phyloP scores from a whole-genome alignment of 2,329 filamentous ascomycete species.

The Colletotrichum cuscutae region DNA sequence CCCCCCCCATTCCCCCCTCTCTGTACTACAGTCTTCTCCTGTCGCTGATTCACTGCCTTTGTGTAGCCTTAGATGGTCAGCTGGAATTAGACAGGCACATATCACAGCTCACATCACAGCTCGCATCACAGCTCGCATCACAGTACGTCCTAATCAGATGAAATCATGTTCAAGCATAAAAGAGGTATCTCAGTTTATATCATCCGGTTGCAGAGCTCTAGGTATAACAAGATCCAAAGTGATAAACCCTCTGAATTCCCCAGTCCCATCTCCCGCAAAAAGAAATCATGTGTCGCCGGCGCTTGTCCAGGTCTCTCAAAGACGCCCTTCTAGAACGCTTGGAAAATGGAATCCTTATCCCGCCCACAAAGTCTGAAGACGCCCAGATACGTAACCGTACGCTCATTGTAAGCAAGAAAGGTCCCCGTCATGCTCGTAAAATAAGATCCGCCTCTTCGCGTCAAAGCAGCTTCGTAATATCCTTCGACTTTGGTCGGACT shows the following conservation, averaged over 20 bases:
- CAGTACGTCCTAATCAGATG: neutral
- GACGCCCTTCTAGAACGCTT: constrained; percentile 17
- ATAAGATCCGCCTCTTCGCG: constrained; percentile 8
- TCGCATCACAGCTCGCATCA: neutral
- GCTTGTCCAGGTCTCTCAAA: constrained; percentile 9
- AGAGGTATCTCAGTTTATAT: constrained; percentile 36
- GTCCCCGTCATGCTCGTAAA: constrained; percentile 19
- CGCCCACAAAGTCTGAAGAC: constrained; percentile 9
- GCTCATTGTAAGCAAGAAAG: constrained; percentile 1
- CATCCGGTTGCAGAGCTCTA: constrained; percentile 28
- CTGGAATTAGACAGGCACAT: no score
- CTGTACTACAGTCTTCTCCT: neutral
- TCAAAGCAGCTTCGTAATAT: constrained; percentile 14
- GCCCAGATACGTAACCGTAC: constrained; percentile 1
- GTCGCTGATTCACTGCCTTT: neutral
- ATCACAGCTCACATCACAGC: neutral
- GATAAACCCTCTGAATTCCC: neutral
- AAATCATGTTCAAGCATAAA: neutral
- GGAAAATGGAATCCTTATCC: constrained; percentile 5
- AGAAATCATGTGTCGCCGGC: neutral
- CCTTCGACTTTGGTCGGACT: constrained; percentile 5
- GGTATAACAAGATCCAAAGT: constrained; percentile 16
- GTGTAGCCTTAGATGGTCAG: neutral
- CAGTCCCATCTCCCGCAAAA: neutral
- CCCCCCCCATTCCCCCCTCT: neutral